Evolutionary conservation across 345 rosid species (phyloP), one percentile per base, ranked within the genome.

Genomic region (Pugionium dolabratum): DNA sequence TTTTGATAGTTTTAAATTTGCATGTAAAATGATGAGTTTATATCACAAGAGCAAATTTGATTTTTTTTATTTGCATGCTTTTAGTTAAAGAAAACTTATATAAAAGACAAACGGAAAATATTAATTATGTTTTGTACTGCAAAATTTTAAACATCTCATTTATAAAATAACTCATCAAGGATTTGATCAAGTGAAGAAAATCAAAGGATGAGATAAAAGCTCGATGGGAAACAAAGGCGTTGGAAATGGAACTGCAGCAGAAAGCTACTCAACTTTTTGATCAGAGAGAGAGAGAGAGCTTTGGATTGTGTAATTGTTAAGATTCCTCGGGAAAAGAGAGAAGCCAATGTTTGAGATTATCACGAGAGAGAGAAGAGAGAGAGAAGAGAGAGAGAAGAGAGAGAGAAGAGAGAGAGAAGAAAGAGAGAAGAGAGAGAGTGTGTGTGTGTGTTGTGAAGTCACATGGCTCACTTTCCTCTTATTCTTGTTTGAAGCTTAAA

Each of bases 391-490:
- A n/a, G n/a, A n/a, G n/a, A n/a, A n/a, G n/a, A n/a, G n/a, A n/a
- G n/a, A n/a, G n/a, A n/a, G n/a, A n/a, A n/a, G n/a, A n/a, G n/a
- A n/a, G n/a, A n/a, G n/a, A 64, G n/a, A 54, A 28, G 35, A 73
- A 63, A 31, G 30, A n/a, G n/a, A n/a, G n/a, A n/a, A n/a, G n/a
- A n/a, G n/a, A n/a, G n/a, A n/a, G n/a, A n/a, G n/a, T n/a, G n/a
- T n/a, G n/a, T n/a, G n/a, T n/a, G n/a, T n/a, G n/a, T 43, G 31
- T 76, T 64, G 73, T 60, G 71, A 59, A 63, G 79, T 89, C 93
- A 86, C 87, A 85, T 79, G 89, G 84, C 57, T 71, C 58, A 75
- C 74, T 76, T 84, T 79, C 74, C 81, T 79, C 81, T 41, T 51
- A 39, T 37, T 46, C 31, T 62, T 54, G 29, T 46, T 54, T 62